phyloP scores from a whole-genome alignment of 768 basidiomycete species.

The Psilocybe cyanescens region DNA sequence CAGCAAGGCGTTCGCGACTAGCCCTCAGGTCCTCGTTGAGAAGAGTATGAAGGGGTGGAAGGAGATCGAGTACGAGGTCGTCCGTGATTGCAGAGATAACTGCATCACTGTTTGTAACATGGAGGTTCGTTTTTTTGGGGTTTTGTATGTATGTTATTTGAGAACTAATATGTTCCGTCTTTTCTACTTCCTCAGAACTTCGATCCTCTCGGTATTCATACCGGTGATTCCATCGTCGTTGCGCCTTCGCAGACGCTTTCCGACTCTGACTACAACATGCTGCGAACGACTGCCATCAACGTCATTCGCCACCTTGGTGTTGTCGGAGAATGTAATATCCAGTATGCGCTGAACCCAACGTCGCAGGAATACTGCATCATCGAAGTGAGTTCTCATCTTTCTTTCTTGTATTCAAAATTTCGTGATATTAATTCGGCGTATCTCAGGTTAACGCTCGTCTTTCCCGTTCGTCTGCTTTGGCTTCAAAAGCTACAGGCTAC shows the following conservation, averaged over 20 bases:
- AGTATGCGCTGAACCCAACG: slow-evolving; percentile 94
- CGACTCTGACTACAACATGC: slow-evolving; percentile 99
- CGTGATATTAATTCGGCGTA: neutral
- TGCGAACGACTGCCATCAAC: slow-evolving; percentile 96
- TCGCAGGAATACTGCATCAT: slow-evolving; percentile 99
- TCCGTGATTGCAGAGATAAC: slow-evolving; percentile 96
- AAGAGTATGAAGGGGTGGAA: slow-evolving; percentile 99
- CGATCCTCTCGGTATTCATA: slow-evolving; percentile 97
- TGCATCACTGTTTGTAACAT: slow-evolving; percentile 99
- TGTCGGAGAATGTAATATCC: slow-evolving; percentile 98
- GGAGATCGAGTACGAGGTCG: slow-evolving; percentile 99
- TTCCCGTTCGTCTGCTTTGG: slow-evolving; percentile 95
- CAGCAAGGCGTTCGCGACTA: slow-evolving; percentile 94
- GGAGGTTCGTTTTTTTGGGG: slow-evolving; percentile 72
- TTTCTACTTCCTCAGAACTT: slow-evolving; percentile 74
- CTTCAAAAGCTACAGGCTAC: slow-evolving; percentile 98
- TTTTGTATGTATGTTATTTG: neutral
- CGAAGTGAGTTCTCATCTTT: slow-evolving; percentile 55
- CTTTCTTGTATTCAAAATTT: neutral
- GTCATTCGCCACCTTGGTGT: slow-evolving; percentile 99
- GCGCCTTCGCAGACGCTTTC: slow-evolving; percentile 98
- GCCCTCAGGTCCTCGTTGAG: slow-evolving; percentile 98
- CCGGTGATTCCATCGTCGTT: slow-evolving; percentile 97
- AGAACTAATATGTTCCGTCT: neutral
- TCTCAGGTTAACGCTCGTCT: slow-evolving; percentile 87